Percentiles rank a stretch among this genome's conserved stretches.
Evolutionary conservation across 2,329 filamentous ascomycete species (phyloP).

Genomic region (Tolypocladium tropicale): DNA sequence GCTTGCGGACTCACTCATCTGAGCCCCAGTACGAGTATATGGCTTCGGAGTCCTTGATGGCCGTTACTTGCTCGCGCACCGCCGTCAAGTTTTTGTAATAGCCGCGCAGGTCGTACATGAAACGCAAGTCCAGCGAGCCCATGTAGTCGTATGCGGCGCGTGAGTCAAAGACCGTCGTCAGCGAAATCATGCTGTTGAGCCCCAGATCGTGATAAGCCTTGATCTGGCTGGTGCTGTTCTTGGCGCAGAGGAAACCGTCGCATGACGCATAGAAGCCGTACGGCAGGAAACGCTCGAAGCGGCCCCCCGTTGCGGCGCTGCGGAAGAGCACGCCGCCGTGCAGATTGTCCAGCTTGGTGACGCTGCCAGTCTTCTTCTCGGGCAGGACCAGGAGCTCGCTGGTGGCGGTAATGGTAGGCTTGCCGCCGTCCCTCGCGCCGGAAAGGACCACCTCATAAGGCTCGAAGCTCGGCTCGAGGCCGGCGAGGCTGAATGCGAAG

Average conservation of each 20-base stretch:
- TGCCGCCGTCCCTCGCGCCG: constrained; percentile 19
- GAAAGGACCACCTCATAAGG: constrained; percentile 29
- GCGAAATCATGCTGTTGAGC: constrained; percentile 33
- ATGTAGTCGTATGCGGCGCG: constrained; percentile 27
- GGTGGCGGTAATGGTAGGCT: constrained; percentile 22
- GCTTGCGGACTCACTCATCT: constrained; percentile 26
- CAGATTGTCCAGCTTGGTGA: constrained; percentile 34
- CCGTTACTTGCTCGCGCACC: constrained; percentile 25
- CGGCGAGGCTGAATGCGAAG: constrained; percentile 25
- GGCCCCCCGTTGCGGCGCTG: constrained; percentile 21
- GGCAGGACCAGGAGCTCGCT: constrained; percentile 31
- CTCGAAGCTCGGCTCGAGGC: constrained; percentile 21
- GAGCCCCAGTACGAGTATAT: constrained; percentile 35
- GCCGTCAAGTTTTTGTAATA: constrained; percentile 33
- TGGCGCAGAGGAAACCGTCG: constrained; percentile 30
- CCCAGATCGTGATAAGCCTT: constrained; percentile 24
- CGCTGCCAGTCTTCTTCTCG: constrained; percentile 30
- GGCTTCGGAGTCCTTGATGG: constrained; percentile 26
- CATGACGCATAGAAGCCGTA: constrained; percentile 34
- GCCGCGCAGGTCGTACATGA: constrained; percentile 35
- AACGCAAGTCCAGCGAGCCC: constrained; percentile 25
- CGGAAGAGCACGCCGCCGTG: constrained; percentile 30
- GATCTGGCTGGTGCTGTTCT: constrained; percentile 21
- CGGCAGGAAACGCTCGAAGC: constrained; percentile 30
- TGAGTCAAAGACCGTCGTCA: constrained; percentile 27